Conservation (phyloP, 2,329 filamentous ascomycete genomes). For the Sclerotinia borealis region DNA sequence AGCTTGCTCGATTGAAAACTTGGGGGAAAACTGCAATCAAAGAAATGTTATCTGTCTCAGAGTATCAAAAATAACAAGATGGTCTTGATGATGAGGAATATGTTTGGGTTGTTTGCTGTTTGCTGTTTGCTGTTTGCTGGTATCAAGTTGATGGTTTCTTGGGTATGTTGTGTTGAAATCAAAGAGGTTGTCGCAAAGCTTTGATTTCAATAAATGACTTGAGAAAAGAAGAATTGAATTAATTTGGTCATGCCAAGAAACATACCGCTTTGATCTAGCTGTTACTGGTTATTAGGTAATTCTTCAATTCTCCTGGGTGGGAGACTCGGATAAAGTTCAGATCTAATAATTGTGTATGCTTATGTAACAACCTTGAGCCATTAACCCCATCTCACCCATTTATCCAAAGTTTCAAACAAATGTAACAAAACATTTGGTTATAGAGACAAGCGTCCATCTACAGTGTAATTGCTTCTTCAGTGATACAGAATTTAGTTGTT, state of each 20-base stretch:
- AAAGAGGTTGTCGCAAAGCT: neutral
- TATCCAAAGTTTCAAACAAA: neutral
- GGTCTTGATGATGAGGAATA: neutral
- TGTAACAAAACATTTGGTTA: neutral
- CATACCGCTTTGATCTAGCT: neutral
- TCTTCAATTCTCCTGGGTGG: no score
- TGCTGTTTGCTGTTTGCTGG: no score
- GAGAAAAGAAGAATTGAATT: neutral
- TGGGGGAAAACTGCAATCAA: neutral
- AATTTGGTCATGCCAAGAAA: constrained; percentile 6
- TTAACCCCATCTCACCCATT: neutral
- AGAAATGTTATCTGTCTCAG: neutral
- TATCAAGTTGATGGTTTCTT: neutral
- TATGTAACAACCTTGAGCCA: neutral
- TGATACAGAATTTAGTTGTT: neutral
- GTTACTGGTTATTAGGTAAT: neutral
- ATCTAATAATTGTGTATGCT: neutral
- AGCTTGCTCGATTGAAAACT: neutral
- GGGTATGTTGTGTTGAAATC: neutral
- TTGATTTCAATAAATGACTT: neutral
- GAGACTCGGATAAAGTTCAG: neutral
- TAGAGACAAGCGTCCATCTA: neutral
- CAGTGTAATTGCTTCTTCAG: neutral
- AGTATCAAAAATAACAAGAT: neutral
- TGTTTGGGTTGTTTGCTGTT: no score